Conservation (phyloP, 495 filamentous ascomycete species). For the Annulohypoxylon maeteangense region DNA sequence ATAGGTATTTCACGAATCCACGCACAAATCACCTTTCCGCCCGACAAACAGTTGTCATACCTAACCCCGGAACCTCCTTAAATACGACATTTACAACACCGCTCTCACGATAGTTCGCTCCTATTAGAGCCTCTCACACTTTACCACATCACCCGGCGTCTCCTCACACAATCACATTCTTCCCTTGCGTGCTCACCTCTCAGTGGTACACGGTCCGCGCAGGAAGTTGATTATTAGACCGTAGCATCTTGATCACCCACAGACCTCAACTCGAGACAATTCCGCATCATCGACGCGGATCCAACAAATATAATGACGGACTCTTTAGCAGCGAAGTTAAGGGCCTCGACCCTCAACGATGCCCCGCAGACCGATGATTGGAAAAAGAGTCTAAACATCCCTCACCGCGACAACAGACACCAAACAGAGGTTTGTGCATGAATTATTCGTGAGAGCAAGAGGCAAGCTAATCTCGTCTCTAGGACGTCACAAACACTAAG, state of each 20-base stretch:
- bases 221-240: neutral
- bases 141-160: neutral
- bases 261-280: neutral
- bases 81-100: neutral
- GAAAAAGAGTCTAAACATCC: conserved; percentile 81
- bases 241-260: conserved; percentile 1
- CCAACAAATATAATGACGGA: conserved; percentile 54
- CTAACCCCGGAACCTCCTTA: neutral
- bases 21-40: conserved; percentile 15
- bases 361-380: conserved; percentile 70
- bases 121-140: conserved; percentile 7
- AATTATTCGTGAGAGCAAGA: neutral
- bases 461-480: conserved; percentile 23
- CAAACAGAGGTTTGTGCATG: conserved; percentile 86
- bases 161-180: conserved; percentile 10
- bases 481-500: conserved; percentile 98
- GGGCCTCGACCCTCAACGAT: conserved; percentile 75
- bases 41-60: conserved; percentile 5
- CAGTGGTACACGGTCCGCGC: conserved; percentile 11
- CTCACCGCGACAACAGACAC: conserved; percentile 83
- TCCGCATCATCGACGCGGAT: neutral
- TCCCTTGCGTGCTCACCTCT: conserved; percentile 8
- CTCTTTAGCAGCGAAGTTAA: conserved; percentile 73
- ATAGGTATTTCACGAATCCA: conserved; percentile 19
- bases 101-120: conserved; percentile 6